Evolutionary conservation across 1,284 basidiomycete species (phyloP), one percentile per base, ranked within the genome.

Genomic region (Coniferiporia sulphurascens): DNA sequence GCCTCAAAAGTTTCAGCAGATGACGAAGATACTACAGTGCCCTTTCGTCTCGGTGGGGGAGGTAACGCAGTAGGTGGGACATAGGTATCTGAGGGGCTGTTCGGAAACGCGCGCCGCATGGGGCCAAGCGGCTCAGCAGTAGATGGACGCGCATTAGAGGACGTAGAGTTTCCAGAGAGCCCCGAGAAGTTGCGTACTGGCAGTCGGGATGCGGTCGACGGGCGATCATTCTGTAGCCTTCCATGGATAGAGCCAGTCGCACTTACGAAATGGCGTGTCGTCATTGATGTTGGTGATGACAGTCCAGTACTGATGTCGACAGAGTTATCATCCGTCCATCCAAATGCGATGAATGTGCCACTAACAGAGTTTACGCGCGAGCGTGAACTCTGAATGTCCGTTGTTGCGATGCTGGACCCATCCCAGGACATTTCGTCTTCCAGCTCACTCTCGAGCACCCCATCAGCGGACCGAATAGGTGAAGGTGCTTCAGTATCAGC

Each of bases 21-120:
- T 64, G 52, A 43, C 21, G 41, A 41, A 27, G 53, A 38, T n/a
- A 51, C 50, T n/a, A 22, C 55, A 65, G 64, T 68, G 68, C 36
- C 68, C 64, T 66, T 79, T 75, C 43, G 79, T 82, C 62, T 78
- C 73, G 12, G 82, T 80, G 4, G 83, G 83, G 15, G 82, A 79
- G 4, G 85, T 84, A 34, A 78, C 77, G 67, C 81, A 82, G 2
- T 84, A 85, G 17, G 73, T 69, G 58, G 82, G 75, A 65, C 53
- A 17, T 59, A 52, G 7, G 41, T 21, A 27, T 59, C 53, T 1
- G 21, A n/a, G 27, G 52, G 34, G 10, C 17, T 56, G 19, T 57
- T 44, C 3, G 54, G 46, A 19, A 38, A 44, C 12, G 41, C 9
- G 35, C 41, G 15, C 34, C 55, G 48, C n/a, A 55, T 45, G 17